Evolutionary conservation across 179 eudicot genomes (phyloP).

Genomic region (Beta corolliflora): DNA sequence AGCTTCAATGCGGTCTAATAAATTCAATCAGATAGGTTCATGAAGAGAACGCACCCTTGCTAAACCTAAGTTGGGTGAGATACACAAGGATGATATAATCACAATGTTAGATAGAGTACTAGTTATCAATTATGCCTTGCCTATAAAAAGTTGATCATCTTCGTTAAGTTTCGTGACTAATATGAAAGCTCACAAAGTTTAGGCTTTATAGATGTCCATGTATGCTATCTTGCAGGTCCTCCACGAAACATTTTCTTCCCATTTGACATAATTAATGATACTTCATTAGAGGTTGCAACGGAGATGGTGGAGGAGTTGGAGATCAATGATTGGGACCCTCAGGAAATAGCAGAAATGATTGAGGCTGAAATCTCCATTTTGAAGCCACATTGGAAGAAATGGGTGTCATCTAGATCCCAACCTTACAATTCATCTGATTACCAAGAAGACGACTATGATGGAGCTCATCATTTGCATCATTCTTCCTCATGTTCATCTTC

Average conservation of each 20-base stretch:
- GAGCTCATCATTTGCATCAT: conserved; percentile 4
- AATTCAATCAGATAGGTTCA: no score
- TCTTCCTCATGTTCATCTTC: conserved; percentile 24
- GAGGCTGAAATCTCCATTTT: conserved; percentile 65
- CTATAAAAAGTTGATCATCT: background rate
- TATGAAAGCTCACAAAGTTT: background rate
- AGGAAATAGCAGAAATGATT: conserved; percentile 78
- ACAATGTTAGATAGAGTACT: no score
- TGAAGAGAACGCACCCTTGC: no score
- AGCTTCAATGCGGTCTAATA: no score
- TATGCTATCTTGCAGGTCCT: conserved; percentile 41
- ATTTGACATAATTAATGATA: conserved; percentile 60
- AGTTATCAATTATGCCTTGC: no score
- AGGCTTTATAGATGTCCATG: no score
- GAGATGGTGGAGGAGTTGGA: conserved; percentile 93
- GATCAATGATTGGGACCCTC: conserved; percentile 67
- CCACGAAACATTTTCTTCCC: conserved; percentile 73
- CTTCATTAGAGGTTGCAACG: conserved; percentile 62
- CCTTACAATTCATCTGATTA: conserved; percentile 24
- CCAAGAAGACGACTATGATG: conserved; percentile 28
- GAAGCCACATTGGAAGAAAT: conserved; percentile 55
- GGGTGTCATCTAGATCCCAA: conserved; percentile 15
- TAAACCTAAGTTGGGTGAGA: no score
- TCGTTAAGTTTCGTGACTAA: background rate
- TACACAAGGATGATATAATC: no score